Conservation (phyloP, 148 eudicot species). For the Camellia lanceoleosa region DNA sequence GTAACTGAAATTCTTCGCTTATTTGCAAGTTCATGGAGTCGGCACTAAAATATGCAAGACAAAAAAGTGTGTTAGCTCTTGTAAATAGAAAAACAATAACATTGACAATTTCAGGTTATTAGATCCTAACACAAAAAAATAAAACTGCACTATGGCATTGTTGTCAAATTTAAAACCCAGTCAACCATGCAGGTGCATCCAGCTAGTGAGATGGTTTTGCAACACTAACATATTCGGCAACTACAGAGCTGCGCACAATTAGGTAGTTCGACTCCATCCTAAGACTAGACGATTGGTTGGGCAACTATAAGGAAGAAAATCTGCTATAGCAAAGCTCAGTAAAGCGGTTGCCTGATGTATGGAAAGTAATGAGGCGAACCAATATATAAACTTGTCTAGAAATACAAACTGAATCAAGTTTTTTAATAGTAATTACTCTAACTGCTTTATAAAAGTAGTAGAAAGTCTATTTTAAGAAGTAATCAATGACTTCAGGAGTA, state of each 20-base stretch:
- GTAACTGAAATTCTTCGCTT: conserved; percentile 95
- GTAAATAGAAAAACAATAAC: background rate
- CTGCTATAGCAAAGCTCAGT: background rate
- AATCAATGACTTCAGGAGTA: no score
- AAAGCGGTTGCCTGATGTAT: background rate
- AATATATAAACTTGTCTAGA: background rate
- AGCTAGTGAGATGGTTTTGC: background rate
- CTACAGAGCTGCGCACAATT: background rate
- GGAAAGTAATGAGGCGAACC: background rate
- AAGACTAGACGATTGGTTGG: background rate
- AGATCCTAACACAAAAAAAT: background rate
- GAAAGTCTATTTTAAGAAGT: no score
- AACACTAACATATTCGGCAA: background rate
- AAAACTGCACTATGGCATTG: background rate
- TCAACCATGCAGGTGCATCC: background rate
- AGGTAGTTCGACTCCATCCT: background rate
- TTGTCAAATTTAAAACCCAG: background rate
- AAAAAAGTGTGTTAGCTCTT: conserved; percentile 3
- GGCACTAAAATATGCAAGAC: conserved; percentile 51
- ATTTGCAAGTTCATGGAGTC: conserved; percentile 93
- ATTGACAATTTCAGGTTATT: background rate
- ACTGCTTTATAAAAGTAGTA: no score
- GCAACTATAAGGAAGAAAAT: no score
- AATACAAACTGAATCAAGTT: background rate
- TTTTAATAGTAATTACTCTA: no score